Conservation (phyloP, 2,329 filamentous ascomycete genomes). For the Aspergillus alliaceus region DNA sequence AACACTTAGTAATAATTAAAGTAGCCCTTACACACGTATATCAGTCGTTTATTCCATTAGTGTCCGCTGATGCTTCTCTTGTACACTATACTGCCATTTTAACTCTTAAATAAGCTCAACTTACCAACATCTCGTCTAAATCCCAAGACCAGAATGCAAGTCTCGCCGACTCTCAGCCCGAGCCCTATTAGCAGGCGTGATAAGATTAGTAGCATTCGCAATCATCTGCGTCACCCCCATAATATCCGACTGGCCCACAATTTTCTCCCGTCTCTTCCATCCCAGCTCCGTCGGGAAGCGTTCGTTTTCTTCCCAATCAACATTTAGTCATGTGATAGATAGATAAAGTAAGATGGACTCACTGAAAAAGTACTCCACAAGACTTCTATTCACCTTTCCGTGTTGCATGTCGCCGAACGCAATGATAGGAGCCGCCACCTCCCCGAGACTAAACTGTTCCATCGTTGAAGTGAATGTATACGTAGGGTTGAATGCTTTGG, state of each 20-base stretch:
- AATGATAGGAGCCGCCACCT: constrained; percentile 52
- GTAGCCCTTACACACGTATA: too few species aligned
- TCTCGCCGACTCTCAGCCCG: neutral
- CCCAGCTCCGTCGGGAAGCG: constrained; percentile 43
- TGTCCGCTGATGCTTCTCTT: too few species aligned
- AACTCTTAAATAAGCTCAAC: too few species aligned
- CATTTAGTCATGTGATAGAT: constrained; percentile 24
- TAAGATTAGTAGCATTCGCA: constrained; percentile 24
- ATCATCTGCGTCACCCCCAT: constrained; percentile 12
- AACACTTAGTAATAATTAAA: too few species aligned
- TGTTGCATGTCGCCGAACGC: constrained; percentile 48
- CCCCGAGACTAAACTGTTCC: constrained; percentile 52
- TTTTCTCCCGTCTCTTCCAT: constrained; percentile 32
- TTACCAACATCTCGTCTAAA: too few species aligned
- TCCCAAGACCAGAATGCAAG: constrained; percentile 3
- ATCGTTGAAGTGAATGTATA: constrained; percentile 48
- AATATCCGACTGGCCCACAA: constrained; percentile 10
- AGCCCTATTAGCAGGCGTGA: constrained; percentile 2
- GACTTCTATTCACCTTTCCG: constrained; percentile 39
- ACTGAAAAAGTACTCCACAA: constrained; percentile 24
- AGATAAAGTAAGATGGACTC: constrained; percentile 36
- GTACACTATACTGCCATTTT: neutral
- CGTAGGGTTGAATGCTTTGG: constrained; percentile 49
- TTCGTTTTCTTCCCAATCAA: constrained; percentile 43
- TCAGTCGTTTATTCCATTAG: too few species aligned